phyloP scores from a whole-genome alignment of 768 basidiomycete genomes.

The Tulasnella sp. region DNA sequence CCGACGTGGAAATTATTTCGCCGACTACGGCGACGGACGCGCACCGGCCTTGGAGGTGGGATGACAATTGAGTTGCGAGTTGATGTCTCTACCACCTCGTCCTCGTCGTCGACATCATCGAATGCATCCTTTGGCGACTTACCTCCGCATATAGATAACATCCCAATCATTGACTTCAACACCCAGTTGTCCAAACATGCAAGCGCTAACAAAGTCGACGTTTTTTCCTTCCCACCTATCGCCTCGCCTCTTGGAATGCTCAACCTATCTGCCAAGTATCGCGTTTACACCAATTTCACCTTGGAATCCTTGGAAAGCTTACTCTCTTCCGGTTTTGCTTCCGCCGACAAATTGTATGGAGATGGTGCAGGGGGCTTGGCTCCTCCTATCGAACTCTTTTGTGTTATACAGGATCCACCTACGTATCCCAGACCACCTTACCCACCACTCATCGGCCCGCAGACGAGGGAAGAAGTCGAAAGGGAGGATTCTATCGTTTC shows the following conservation, averaged over 20 bases:
- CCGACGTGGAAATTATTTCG: constrained; percentile 66
- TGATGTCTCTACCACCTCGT: constrained; percentile 19
- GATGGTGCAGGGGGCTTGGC: background rate
- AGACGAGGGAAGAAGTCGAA: background rate
- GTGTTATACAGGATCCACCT: background rate
- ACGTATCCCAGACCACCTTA: constrained; percentile 11
- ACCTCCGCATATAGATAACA: constrained; percentile 1
- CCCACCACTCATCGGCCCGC: background rate
- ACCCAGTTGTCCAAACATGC: constrained; percentile 31
- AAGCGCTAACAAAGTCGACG: constrained; percentile 36
- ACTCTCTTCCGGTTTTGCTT: constrained; percentile 59
- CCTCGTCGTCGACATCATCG: constrained; percentile 15
- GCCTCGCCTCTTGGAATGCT: constrained; percentile 58
- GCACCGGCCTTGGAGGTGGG: constrained; percentile 34
- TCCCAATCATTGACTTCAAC: constrained; percentile 24
- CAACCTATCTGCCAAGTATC: constrained; percentile 48
- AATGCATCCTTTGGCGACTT: constrained; percentile 7
- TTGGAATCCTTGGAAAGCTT: constrained; percentile 67
- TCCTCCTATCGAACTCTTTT: constrained; percentile 6
- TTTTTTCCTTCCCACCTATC: constrained; percentile 51
- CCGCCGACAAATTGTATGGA: constrained; percentile 20
- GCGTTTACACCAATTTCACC: constrained; percentile 54
- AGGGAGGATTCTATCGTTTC: background rate
- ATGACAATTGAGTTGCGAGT: constrained; percentile 24
- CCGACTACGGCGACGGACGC: constrained; percentile 39